Percentiles rank a stretch among this genome's conserved stretches.
Conservation (phyloP, 2,329 filamentous ascomycete genomes). For the Aschersonia sp. region DNA sequence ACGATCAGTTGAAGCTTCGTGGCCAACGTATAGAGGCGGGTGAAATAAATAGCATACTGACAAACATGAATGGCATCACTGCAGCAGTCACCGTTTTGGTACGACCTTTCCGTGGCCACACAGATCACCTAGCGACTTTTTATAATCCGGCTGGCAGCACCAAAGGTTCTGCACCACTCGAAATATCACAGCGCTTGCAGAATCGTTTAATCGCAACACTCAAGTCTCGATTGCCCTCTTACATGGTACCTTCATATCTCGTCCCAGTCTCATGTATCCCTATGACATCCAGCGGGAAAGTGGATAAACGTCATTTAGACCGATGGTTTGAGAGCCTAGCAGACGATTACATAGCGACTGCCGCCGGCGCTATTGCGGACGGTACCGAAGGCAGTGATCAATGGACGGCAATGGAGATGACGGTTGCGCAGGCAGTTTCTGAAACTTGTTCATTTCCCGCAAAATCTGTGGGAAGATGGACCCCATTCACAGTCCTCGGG, state of each 20-base stretch:
- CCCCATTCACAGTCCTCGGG: conserved; percentile 64
- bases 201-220: conserved; percentile 39
- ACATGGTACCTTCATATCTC: conserved; percentile 68
- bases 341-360: conserved; percentile 25
- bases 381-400: conserved; percentile 16
- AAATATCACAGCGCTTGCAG: conserved; percentile 20
- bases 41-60: conserved; percentile 54
- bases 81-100: conserved; percentile 52
- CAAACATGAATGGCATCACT: conserved; percentile 33
- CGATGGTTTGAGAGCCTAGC: conserved; percentile 30
- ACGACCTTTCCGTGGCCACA: conserved; percentile 17
- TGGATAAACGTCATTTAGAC: conserved; percentile 44
- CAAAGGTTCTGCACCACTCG: conserved; percentile 20
- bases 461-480: conserved; percentile 41
- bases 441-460: conserved; percentile 29
- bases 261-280: conserved; percentile 58
- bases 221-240: conserved; percentile 43
- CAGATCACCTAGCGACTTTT: conserved; percentile 51
- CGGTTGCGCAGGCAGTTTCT: conserved; percentile 40
- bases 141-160: conserved; percentile 35
- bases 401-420: conserved; percentile 41
- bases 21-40: conserved; percentile 68
- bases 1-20: conserved; percentile 70
- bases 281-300: conserved; percentile 60
- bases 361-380: conserved; percentile 11